Percentiles rank a stretch among this genome's conserved stretches.
Conservation (phyloP, 306 rosid genomes). For the Vigna hirtella region DNA sequence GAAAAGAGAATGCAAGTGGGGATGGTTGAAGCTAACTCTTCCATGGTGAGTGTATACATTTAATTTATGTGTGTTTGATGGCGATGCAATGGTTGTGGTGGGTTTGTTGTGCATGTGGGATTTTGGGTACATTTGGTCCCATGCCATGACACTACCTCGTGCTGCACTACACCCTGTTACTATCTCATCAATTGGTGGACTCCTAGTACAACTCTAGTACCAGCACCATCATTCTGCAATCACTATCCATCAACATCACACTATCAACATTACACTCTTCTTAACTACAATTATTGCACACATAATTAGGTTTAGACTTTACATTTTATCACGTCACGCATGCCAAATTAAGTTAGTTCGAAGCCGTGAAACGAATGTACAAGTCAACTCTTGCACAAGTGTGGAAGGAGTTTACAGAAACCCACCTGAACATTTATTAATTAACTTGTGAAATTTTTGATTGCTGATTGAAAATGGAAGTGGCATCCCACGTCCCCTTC, state of each 20-base stretch:
- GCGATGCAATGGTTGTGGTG: constrained; percentile 45
- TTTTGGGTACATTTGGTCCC: constrained; percentile 43
- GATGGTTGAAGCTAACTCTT: constrained; percentile 28
- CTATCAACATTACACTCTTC: background rate
- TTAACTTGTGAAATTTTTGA: no score
- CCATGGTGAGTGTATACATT: constrained; percentile 33
- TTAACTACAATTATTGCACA: background rate
- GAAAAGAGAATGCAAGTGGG: constrained; percentile 44
- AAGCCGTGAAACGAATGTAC: background rate
- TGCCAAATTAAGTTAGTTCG: background rate
- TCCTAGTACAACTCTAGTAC: constrained; percentile 44
- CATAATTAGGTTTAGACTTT: background rate
- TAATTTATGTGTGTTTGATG: constrained; percentile 35
- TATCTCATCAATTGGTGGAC: constrained; percentile 45
- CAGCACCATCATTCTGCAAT: background rate
- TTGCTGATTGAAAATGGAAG: no score
- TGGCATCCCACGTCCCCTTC: background rate
- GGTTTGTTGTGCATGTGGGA: constrained; percentile 30
- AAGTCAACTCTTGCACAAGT: background rate
- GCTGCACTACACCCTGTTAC: constrained; percentile 33
- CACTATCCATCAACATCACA: background rate
- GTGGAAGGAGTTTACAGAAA: background rate
- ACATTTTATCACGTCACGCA: background rate
- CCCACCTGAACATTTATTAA: background rate
- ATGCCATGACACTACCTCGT: constrained; percentile 35